Base-by-base conservation (phyloP, 352 stramenopile species). In the Phytophthora multivora region DNA sequence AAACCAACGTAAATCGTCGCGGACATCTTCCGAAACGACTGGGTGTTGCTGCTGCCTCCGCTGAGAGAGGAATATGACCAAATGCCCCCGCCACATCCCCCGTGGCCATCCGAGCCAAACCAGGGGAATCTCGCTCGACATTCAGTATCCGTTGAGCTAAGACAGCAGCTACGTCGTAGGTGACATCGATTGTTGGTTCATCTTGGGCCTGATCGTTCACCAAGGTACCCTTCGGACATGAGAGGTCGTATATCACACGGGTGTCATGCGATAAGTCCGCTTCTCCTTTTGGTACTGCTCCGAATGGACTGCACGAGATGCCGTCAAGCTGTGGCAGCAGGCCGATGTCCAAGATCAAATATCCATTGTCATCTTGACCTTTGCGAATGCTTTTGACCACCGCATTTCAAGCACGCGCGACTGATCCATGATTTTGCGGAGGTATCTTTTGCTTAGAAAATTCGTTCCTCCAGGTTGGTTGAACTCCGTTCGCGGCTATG, bases 211-310 rank as follows among this genome's bases (percentile, higher is more conserved):
- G 49, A 13, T 58, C 51, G 12, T 68, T 61, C 8, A 68, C 33
- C 1, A 51, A 62, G 0, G 5, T 3, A 12, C 46, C 51, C 43
- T 39, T 43, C 8, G 59, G 59, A 25, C 12, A 62, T 0, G 59
- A 62, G 6, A 62, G n/a, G n/a, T 68, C 51, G n/a, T 67, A 51
- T 13, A 67, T 67, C 5, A 67, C 51, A 4, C 59, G 46, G 7
- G 43, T 45, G 16, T 61, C 45, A 0, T 28, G 10, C 2, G 5
- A 19, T 10, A 62, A n/a, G 3, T 46, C 12, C 0, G 12, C 23
- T 7, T 51, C 25, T 0, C 41, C 35, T 19, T 70, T 65, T 6
- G 16, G 46, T 0, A 70, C 49, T 0, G 61, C 48, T 2, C 61
- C 54, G 36, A 62, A 70, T 7, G 62, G 49, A n/a, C 54, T 70